These are phyloP conservation scores for Neckera pumila DNA, from an alignment of 225 moss, liverwort and hornwort species.

Conservation along the genomic window DNA sequence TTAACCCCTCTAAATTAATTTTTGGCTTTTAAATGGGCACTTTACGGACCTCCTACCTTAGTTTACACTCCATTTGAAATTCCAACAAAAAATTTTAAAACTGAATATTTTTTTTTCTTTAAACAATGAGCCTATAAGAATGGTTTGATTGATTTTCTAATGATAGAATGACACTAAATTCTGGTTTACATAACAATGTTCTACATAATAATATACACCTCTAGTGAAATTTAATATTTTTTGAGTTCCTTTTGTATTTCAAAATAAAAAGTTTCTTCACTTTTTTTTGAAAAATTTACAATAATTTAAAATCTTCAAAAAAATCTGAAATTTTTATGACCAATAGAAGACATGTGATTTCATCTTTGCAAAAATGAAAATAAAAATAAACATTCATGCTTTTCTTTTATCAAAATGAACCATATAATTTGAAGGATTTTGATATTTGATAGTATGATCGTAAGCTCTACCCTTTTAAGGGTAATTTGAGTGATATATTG, in stretches of 20 bases:
- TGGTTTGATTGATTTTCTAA: background rate
- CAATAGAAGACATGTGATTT: background rate
- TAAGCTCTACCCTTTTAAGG: background rate
- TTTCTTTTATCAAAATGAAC: background rate
- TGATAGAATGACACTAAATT: background rate
- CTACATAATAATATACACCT: background rate
- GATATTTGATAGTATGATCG: background rate
- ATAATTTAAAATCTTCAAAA: background rate
- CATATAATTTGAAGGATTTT: rapidly evolving
- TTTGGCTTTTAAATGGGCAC: background rate
- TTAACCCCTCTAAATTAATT: background rate
- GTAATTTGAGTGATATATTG: background rate
- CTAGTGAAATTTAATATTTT: background rate
- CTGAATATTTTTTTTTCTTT: background rate
- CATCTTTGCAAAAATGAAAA: background rate
- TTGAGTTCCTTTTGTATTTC: background rate
- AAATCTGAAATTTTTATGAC: background rate
- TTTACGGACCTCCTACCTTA: background rate
- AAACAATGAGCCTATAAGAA: too few relatives aligned
- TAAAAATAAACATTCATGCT: background rate
- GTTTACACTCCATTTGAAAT: background rate
- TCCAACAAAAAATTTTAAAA: background rate
- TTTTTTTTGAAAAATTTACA: background rate
- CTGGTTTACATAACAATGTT: background rate
- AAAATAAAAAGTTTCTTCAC: background rate